These are phyloP conservation scores for Lasiosphaeris hirsuta DNA, from an alignment of 495 filamentous ascomycete species.

Conservation along the genomic window DNA sequence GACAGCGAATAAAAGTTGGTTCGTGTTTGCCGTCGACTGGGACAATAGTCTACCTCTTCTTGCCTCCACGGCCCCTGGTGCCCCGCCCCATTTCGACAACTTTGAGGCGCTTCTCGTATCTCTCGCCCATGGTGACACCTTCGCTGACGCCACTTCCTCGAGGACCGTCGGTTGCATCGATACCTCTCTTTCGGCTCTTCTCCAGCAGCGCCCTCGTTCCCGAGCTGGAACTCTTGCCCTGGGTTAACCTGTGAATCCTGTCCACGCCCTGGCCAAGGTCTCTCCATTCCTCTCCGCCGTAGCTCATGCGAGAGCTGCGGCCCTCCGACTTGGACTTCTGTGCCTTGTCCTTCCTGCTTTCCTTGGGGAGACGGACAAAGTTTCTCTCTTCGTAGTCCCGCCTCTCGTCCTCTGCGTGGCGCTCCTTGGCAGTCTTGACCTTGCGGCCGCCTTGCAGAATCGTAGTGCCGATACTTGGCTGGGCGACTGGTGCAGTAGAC, in stretches of 20 bases:
- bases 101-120: conserved; percentile 73
- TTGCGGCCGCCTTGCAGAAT: conserved; percentile 70
- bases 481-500: conserved; percentile 68
- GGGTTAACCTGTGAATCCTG: conserved; percentile 68
- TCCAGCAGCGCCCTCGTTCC: conserved; percentile 63
- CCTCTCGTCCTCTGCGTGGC: conserved; percentile 66
- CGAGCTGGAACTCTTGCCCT: conserved; percentile 49
- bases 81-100: conserved; percentile 58
- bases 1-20: no score
- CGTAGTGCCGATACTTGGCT: conserved; percentile 81
- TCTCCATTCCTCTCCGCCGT: conserved; percentile 83
- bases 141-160: conserved; percentile 46
- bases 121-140: conserved; percentile 57
- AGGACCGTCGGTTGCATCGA: conserved; percentile 55
- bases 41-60: conserved; percentile 21
- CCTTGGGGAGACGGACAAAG: conserved; percentile 76
- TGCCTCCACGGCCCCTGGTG: conserved; percentile 37
- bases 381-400: conserved; percentile 82
- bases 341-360: conserved; percentile 71
- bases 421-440: conserved; percentile 66
- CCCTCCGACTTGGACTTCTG: conserved; percentile 46
- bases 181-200: conserved; percentile 73
- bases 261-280: conserved; percentile 75
- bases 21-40: no score
- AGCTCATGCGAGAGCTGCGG: conserved; percentile 48